phyloP scores from a whole-genome alignment of 306 rosid species.

The Delonix regia region DNA sequence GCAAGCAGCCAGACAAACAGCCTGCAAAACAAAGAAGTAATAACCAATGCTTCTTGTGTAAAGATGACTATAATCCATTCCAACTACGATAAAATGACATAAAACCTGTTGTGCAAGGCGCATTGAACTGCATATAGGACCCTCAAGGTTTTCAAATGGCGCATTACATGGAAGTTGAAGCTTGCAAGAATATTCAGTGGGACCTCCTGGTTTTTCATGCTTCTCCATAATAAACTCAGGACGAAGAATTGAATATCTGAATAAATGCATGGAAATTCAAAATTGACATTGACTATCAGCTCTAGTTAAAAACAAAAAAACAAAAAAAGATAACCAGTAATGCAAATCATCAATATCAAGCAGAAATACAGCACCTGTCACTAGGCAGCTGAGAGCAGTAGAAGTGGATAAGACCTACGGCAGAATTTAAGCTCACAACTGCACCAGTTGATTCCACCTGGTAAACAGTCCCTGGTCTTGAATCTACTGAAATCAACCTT shows the following conservation, averaged over 20 bases:
- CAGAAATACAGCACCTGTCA: constrained; percentile 73
- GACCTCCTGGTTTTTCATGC: constrained; percentile 88
- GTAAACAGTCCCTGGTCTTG: constrained; percentile 80
- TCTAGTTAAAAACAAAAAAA: background rate
- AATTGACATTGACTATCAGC: constrained; percentile 7
- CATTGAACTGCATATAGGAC: constrained; percentile 93
- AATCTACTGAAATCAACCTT: constrained; percentile 79
- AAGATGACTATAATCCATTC: constrained; percentile 31
- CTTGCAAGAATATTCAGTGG: constrained; percentile 93
- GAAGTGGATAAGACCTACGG: constrained; percentile 95
- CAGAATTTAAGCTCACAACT: constrained; percentile 95
- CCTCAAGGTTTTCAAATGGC: constrained; percentile 96
- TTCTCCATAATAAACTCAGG: constrained; percentile 96
- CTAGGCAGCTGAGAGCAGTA: constrained; percentile 99
- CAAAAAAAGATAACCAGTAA: constrained; percentile 20
- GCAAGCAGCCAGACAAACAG: constrained; percentile 99
- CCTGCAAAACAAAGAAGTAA: constrained; percentile 55
- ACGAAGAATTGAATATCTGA: constrained; percentile 94
- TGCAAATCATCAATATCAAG: constrained; percentile 26
- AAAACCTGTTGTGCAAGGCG: constrained; percentile 97
- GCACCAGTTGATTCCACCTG: constrained; percentile 99
- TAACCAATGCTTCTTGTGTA: constrained; percentile 30
- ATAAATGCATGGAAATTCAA: constrained; percentile 29
- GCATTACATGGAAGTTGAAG: constrained; percentile 99
- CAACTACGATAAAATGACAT: constrained; percentile 21